Evolutionary conservation across 306 rosid species (phyloP).

Genomic region (Prunus salicina): DNA sequence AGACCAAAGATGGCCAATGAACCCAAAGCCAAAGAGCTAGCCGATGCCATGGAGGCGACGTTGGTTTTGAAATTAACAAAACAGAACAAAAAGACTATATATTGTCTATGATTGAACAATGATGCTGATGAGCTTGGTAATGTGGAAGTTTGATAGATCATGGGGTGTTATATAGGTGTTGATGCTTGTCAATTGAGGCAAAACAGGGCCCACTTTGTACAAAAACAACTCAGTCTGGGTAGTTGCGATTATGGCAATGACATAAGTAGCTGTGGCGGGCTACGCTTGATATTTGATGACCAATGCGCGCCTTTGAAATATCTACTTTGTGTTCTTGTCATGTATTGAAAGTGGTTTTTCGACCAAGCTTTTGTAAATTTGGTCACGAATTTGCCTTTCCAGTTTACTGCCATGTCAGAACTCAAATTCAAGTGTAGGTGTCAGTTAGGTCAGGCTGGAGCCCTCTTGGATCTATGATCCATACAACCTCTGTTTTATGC

Average conservation of each 20-base stretch:
- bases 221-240: neutral
- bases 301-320: neutral
- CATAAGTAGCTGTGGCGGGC: neutral
- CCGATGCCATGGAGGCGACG: slow-evolving; percentile 23
- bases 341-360: neutral
- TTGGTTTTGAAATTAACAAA: neutral
- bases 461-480: neutral
- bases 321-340: neutral
- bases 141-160: neutral
- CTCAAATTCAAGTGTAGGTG: neutral
- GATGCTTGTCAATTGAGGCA: neutral
- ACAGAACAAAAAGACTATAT: neutral
- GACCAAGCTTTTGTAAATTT: neutral
- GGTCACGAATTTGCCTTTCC: neutral
- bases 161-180: neutral
- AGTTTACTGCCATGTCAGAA: neutral
- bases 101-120: neutral
- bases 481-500: no score
- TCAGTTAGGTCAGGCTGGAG: neutral
- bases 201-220: slow-evolving; percentile 2
- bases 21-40: slow-evolving; percentile 10
- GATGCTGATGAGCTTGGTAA: neutral
- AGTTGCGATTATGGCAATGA: slow-evolving; percentile 4
- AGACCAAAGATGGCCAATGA: slow-evolving; percentile 3
- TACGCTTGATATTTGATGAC: neutral